A percentile compares a stretch with the other conserved stretches of the same genome.
phyloP scores from a whole-genome alignment of 228 moss, liverwort and hornwort species.

The Sphagnum fallax region DNA sequence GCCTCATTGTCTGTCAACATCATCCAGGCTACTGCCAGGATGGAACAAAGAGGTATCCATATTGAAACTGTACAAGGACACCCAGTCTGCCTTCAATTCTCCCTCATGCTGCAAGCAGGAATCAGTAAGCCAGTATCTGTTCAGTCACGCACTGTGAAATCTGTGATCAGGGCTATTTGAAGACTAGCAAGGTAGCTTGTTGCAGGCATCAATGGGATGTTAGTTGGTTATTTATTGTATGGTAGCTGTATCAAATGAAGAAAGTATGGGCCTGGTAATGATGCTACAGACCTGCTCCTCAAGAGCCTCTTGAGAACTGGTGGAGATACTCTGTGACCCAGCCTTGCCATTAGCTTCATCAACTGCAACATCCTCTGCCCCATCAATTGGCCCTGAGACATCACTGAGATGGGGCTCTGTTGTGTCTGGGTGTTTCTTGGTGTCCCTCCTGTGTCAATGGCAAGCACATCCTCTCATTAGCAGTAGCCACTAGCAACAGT shows the following conservation, averaged over 20 bases:
- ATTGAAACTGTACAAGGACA: too few species aligned
- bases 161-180: not conserved
- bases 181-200: not conserved
- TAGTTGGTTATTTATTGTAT: not conserved
- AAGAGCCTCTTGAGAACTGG: conserved; percentile 35
- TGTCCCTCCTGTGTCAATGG: conserved; percentile 33
- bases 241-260: not conserved
- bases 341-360: conserved; percentile 26
- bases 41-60: not conserved
- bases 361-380: conserved; percentile 37
- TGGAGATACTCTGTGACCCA: conserved; percentile 15
- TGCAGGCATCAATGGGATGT: not conserved
- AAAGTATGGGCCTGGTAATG: not conserved
- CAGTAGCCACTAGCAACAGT: conserved; percentile 1
- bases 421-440: conserved; percentile 37
- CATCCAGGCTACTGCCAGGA: not conserved
- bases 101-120: not conserved
- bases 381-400: conserved; percentile 52
- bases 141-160: not conserved
- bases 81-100: not conserved
- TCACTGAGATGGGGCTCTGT: conserved; percentile 57
- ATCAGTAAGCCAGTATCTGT: not conserved
- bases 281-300: conserved; percentile 32
- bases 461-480: conserved; percentile 12
- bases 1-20: not conserved